A percentile compares a stretch with the other conserved stretches of the same genome.
Evolutionary conservation across 805 yeast genomes (phyloP).

Genomic region (Candida railenensis): DNA sequence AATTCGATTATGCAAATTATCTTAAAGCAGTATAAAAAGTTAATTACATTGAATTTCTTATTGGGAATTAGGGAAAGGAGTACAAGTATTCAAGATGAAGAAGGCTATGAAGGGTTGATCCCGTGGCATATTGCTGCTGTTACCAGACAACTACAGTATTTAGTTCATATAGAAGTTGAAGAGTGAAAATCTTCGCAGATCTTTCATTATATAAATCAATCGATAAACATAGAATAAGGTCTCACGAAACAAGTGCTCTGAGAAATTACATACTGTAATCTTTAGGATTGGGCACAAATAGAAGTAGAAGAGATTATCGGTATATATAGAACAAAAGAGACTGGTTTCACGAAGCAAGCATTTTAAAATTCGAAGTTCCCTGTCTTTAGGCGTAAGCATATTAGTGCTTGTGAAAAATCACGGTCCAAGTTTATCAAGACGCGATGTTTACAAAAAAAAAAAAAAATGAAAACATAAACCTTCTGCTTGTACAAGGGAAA

Average conservation of each 20-base stretch:
- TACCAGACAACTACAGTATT: constrained; percentile 53
- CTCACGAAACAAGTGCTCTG: no score
- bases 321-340: no score
- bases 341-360: no score
- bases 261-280: no score
- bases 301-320: no score
- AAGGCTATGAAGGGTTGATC: constrained; percentile 31
- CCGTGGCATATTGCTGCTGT: constrained; percentile 81
- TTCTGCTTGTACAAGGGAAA: neutral
- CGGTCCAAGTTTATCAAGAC: neutral
- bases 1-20: constrained; percentile 53
- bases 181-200: no score
- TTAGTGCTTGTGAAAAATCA: neutral
- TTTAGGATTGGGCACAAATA: no score
- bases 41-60: constrained; percentile 45
- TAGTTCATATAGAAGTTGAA: constrained; percentile 58
- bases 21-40: constrained; percentile 59
- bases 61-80: constrained; percentile 28
- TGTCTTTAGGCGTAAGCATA: no score
- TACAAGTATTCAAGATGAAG: constrained; percentile 8
- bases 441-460: neutral
- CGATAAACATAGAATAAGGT: no score
- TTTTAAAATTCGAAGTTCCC: no score
- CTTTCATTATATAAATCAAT: no score
- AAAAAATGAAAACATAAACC: neutral